A percentile compares a stretch with the other conserved stretches of the same genome.
These are phyloP conservation scores for Xylaria longipes DNA, from an alignment of 495 filamentous ascomycete species.

Conservation along the genomic window DNA sequence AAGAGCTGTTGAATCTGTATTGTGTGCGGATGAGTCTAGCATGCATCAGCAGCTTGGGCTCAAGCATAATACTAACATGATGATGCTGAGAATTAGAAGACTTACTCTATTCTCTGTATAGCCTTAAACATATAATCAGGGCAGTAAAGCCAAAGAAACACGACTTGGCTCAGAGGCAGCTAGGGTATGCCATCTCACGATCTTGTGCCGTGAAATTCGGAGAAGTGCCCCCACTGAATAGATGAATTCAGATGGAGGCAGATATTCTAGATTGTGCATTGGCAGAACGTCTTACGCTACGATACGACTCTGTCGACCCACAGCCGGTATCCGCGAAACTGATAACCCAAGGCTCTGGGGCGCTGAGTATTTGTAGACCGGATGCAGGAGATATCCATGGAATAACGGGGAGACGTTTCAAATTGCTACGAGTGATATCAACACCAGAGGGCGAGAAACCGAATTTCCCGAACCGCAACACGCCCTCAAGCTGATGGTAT, in stretches of 20 bases:
- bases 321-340: slow-evolving; percentile 5
- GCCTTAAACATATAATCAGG: background rate
- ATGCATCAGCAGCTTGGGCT: background rate
- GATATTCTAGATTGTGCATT: slow-evolving; percentile 18
- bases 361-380: background rate
- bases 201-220: slow-evolving; percentile 10
- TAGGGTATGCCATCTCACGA: background rate
- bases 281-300: slow-evolving; percentile 7
- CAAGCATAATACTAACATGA: background rate
- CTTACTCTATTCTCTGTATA: background rate
- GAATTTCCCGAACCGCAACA: slow-evolving; percentile 13
- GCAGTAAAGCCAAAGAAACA: background rate
- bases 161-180: background rate
- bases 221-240: slow-evolving; percentile 8
- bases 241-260: slow-evolving; percentile 10
- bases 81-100: background rate
- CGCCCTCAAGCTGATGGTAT: slow-evolving; percentile 11
- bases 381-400: background rate
- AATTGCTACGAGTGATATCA: background rate
- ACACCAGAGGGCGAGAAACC: background rate
- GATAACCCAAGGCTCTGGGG: slow-evolving; percentile 14
- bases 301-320: slow-evolving; percentile 14
- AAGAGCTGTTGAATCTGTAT: background rate
- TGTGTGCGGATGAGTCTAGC: background rate
- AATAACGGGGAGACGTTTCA: background rate